Base-by-base conservation (phyloP, 768 basidiomycete species). In the Calocybe gangraenosa region DNA sequence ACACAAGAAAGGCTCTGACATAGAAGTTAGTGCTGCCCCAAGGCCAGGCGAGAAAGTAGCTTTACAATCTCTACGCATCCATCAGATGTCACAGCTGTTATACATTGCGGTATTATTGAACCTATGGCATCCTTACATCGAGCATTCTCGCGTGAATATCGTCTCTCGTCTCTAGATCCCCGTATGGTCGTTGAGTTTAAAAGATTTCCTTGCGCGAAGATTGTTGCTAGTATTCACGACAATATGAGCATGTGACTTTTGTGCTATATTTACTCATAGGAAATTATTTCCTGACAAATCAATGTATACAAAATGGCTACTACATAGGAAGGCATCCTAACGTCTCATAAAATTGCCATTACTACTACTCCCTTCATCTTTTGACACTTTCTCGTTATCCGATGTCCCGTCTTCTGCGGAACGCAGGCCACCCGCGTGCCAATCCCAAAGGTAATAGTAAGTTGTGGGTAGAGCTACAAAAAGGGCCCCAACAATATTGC, bases 401-500 rank as follows among this genome's bases (percentile, higher is more conserved):
- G 23, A 18, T 10, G 17, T 11, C 32, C 67, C 70, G 3, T 58
- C 59, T 51, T 81, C 79, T 2, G 66, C 68, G 2, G 53, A 47
- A 15, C 63, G 60, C 34, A 79, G 51, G 11, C 67, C 68, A 19
- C 58, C 69, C 4, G 60, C 60, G 33, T 63, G 49, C 61, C 73
- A 75, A 54, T 84, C 80, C 23, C 57, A 56, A 3, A 86, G 73
- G 54, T 82, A 81, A 64, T 83, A 79, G 57, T 84, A 84, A 3
- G 70, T 65, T 0, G 74, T 81, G 2, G 85, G 85, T 3, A 86
- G 57, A 23, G 69, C 85, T 20, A 87, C 81, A 34, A 82, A 61
- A 22, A 81, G 64, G 7, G 70, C 85, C 1, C 85, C 85, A 23
- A 87, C 65, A 23, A 81, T 71, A 59, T 87, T 87, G 9, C 85